These are phyloP conservation scores for Saturnispora ahearnii DNA, from an alignment of 805 yeast genomes.

Conservation along the genomic window DNA sequence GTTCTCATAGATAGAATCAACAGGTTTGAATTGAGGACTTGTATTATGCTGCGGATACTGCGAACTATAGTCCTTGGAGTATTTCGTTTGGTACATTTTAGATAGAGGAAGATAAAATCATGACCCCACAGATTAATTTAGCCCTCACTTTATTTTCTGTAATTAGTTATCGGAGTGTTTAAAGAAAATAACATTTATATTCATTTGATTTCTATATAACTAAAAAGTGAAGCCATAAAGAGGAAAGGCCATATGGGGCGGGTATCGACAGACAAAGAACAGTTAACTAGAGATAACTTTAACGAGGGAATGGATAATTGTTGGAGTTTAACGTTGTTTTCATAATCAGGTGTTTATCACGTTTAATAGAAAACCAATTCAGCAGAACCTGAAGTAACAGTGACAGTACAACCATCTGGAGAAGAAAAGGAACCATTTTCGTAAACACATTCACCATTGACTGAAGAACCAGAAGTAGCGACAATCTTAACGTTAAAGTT, in stretches of 20 bases:
- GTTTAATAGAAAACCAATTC: constrained; percentile 61
- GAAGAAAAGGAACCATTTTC: constrained; percentile 69
- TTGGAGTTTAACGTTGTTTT: not conserved
- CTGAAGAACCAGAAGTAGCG: constrained; percentile 54
- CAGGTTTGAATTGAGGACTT: constrained; percentile 64
- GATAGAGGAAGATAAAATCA: not conserved
- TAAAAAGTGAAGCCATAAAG: not conserved
- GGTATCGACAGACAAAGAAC: not conserved
- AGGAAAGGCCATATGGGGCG: not conserved
- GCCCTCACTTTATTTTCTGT: not conserved
- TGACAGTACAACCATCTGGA: constrained; percentile 86
- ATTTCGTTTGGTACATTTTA: constrained; percentile 5
- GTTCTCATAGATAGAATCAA: constrained; percentile 62
- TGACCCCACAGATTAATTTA: not conserved
- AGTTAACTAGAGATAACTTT: not conserved
- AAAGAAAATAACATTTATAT: not conserved
- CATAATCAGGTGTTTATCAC: not conserved
- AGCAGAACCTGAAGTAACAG: constrained; percentile 78
- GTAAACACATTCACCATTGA: constrained; percentile 72
- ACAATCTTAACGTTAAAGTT: constrained; percentile 74
- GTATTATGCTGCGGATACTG: constrained; percentile 34
- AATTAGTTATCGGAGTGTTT: not conserved
- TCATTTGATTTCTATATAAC: not conserved
- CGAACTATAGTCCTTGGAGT: not conserved
- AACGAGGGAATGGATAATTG: not conserved